Evolutionary conservation across 106 monocot genomes (phyloP).

Genomic region (Hemerocallis citrina): DNA sequence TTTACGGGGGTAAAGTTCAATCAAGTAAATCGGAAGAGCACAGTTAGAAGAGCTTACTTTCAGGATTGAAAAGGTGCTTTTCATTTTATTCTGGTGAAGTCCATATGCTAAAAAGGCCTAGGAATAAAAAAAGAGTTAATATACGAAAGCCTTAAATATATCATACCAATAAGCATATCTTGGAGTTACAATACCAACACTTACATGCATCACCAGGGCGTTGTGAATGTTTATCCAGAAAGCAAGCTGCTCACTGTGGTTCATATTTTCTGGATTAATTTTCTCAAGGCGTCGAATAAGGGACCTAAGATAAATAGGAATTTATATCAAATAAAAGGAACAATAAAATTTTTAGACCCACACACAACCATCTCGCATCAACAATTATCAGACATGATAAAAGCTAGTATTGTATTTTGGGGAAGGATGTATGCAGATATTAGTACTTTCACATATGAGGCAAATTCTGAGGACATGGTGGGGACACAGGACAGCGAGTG

Average conservation of each 20-base stretch:
- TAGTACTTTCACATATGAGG: neutral
- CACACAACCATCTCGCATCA: too few relatives aligned
- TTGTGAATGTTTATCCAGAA: slow-evolving; percentile 95
- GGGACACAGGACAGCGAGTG: too few relatives aligned
- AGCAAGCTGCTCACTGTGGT: slow-evolving; percentile 52
- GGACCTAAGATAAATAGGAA: slow-evolving; percentile 20
- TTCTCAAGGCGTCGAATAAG: slow-evolving; percentile 42
- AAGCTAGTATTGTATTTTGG: neutral
- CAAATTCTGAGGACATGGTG: neutral
- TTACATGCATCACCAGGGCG: slow-evolving; percentile 90
- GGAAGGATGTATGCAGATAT: neutral
- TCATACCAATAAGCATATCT: neutral
- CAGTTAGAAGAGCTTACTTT: slow-evolving; percentile 20
- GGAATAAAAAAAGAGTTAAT: neutral
- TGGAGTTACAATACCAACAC: neutral
- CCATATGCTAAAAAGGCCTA: slow-evolving; percentile 63
- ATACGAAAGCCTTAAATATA: neutral
- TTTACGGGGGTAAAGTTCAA: neutral
- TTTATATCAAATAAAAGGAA: neutral
- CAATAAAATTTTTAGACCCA: too few relatives aligned
- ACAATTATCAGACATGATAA: too few relatives aligned
- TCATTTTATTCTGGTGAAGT: slow-evolving; percentile 31
- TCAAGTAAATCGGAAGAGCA: neutral
- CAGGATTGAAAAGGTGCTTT: slow-evolving; percentile 26
- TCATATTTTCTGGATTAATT: slow-evolving; percentile 56